These are phyloP conservation scores for Linum trigynum DNA, from an alignment of 345 rosid species.

Conservation along the genomic window DNA sequence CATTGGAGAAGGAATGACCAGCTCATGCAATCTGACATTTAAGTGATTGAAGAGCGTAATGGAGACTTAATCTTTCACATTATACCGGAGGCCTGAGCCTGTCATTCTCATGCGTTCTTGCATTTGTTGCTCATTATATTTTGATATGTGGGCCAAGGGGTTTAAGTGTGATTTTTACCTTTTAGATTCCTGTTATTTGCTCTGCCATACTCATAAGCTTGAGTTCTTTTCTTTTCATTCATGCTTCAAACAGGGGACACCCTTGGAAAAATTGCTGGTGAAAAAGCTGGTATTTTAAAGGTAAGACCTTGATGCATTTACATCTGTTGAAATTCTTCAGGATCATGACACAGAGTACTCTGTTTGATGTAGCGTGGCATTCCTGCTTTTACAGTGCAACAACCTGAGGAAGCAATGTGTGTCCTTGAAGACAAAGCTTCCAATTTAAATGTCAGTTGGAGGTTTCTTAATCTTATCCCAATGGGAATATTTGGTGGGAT, in stretches of 20 bases:
- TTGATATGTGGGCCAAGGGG: too few species aligned
- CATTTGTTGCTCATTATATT: too few species aligned
- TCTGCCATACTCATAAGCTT: not conserved
- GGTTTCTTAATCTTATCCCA: not conserved
- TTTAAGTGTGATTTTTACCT: not conserved
- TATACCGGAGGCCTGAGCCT: too few species aligned
- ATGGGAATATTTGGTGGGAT: too few species aligned
- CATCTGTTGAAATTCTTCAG: not conserved
- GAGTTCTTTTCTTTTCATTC: conserved; percentile 9
- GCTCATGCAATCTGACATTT: too few species aligned
- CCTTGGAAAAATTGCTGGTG: conserved; percentile 91
- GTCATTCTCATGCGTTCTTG: too few species aligned
- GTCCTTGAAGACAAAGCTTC: conserved; percentile 81
- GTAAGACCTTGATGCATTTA: conserved; percentile 13
- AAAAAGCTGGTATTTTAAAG: conserved; percentile 97
- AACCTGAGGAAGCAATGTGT: conserved; percentile 90
- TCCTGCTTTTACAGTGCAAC: conserved; percentile 90
- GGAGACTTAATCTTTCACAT: too few species aligned
- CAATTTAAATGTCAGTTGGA: conserved; percentile 50
- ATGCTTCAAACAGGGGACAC: conserved; percentile 64
- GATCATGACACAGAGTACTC: not conserved
- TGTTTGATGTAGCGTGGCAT: conserved; percentile 47
- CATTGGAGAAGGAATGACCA: too few species aligned
- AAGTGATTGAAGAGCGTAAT: too few species aligned
- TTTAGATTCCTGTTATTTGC: not conserved